Evolutionary conservation across 1,139 yeast species (phyloP), one percentile per base, ranked within the genome.

Genomic region (Candida albicans): DNA sequence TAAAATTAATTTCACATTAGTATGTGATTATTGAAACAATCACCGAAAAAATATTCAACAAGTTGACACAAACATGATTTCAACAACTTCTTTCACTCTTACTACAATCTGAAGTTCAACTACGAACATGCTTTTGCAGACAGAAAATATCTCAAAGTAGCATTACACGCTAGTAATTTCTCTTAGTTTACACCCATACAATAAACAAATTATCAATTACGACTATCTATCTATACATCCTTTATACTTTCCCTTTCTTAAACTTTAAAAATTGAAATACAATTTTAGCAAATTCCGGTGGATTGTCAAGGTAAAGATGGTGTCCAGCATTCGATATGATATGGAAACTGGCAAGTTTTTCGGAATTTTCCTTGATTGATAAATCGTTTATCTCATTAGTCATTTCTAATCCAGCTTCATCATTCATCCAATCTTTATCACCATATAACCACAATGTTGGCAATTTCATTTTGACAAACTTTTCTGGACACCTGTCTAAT

Each of bases 261-360:
- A 29, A 12, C 14, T 43, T 47, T 33, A 48, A 38, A 51, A 80
- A 83, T 8, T 68, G 60, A 36, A 74, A 56, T 2, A 84, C 67
- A 35, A 67, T 63, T 10, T 55, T 50, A 14, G 66, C 64, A 43
- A 64, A 64, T 11, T 50, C 58, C 6, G 52, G 54, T 5, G 85
- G 83, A 51, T 88, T 87, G 59, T 88, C 96, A 48, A 88, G 65
- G 55, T 87, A 87, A 44, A 88, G 62, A 61, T 88, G 93, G 58
- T 88, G 96, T 0, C 96, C 93, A 1, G 91, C 81, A 41, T 77
- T 67, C 2, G 70, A 59, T 1, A 87, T 67, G 8, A 79, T 67
- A 12, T 62, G 64, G 47, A 76, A 81, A 5, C 51, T 38, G 2
- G 75, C 70, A 40, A 67, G 52, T 12, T 52, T 46, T 38, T 51